These are phyloP conservation scores for Exophiala aquamarina DNA, from an alignment of 2,329 filamentous ascomycete species.

Conservation along the genomic window DNA sequence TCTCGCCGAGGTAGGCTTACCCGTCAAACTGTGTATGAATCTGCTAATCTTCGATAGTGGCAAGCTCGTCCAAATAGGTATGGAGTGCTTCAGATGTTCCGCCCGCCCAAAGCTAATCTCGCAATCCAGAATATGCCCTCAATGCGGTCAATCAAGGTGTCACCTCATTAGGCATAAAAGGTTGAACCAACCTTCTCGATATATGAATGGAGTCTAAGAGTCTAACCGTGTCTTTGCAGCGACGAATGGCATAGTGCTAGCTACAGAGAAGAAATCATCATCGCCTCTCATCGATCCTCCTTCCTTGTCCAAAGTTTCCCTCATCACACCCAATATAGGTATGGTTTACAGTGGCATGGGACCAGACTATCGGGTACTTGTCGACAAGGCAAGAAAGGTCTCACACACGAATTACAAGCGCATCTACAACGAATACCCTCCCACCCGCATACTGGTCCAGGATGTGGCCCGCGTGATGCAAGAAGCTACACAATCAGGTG, in stretches of 20 bases:
- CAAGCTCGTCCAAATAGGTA: constrained; percentile 98
- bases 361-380: constrained; percentile 94
- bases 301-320: constrained; percentile 94
- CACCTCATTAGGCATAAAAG: constrained; percentile 97
- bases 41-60: constrained; percentile 65
- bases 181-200: too few relatives aligned
- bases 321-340: constrained; percentile 98
- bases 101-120: constrained; percentile 22
- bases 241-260: constrained; percentile 97
- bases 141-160: constrained; percentile 99
- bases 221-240: constrained; percentile 53
- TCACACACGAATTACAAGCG: constrained; percentile 99
- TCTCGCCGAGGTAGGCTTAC: constrained; percentile 87
- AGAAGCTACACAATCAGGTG: constrained; percentile 96
- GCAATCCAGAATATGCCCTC: constrained; percentile 85
- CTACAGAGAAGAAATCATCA: constrained; percentile 99
- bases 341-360: constrained; percentile 99
- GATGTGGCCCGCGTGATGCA: constrained; percentile 98
- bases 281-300: constrained; percentile 93
- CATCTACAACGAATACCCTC: constrained; percentile 99
- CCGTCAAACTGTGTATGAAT: constrained; percentile 17
- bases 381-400: constrained; percentile 97
- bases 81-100: constrained; percentile 29
- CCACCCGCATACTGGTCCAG: constrained; percentile 97
- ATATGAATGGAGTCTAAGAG: too few relatives aligned